Conservation (phyloP, 2,329 filamentous ascomycete genomes). For the Aspergillus viridinutans region DNA sequence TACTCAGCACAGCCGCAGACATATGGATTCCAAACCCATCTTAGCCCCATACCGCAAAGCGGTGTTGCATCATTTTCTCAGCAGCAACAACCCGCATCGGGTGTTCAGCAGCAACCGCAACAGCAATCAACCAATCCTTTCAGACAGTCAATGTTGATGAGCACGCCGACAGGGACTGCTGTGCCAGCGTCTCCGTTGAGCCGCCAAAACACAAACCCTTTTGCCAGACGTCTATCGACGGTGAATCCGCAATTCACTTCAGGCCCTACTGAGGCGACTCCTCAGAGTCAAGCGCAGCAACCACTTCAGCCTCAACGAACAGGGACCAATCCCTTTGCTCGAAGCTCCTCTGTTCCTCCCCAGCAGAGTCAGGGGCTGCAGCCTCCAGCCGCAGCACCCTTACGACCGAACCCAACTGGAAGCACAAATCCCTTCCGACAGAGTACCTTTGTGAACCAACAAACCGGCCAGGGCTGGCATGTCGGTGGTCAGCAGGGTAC, state of each 20-base stretch:
- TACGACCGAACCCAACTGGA: conserved; percentile 75
- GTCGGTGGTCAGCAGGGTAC: conserved; percentile 67
- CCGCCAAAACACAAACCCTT: conserved; percentile 78
- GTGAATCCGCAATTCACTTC: conserved; percentile 28
- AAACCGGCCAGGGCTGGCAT: conserved; percentile 87
- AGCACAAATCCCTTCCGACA: conserved; percentile 95
- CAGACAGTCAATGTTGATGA: conserved; percentile 75
- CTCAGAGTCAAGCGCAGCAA: conserved; percentile 28
- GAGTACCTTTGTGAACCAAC: conserved; percentile 81
- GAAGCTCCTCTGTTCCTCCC: conserved; percentile 44
- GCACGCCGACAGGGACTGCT: conserved; percentile 48
- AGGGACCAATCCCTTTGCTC: conserved; percentile 68
- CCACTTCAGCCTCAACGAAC: conserved; percentile 53
- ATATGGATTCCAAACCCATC: conserved; percentile 42
- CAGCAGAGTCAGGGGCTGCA: conserved; percentile 33
- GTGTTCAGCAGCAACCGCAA: conserved; percentile 28
- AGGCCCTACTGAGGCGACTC: conserved; percentile 15
- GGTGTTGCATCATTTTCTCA: conserved; percentile 44
- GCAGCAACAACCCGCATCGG: conserved; percentile 31
- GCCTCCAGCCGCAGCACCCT: conserved; percentile 38
- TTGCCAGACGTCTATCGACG: conserved; percentile 60
- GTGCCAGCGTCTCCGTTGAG: conserved; percentile 44
- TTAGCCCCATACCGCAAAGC: conserved; percentile 48
- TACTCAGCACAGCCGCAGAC: conserved; percentile 68
- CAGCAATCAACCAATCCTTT: conserved; percentile 81